Evolutionary conservation across 495 filamentous ascomycete species (phyloP).

Genomic region (Penicillium riverlandense): DNA sequence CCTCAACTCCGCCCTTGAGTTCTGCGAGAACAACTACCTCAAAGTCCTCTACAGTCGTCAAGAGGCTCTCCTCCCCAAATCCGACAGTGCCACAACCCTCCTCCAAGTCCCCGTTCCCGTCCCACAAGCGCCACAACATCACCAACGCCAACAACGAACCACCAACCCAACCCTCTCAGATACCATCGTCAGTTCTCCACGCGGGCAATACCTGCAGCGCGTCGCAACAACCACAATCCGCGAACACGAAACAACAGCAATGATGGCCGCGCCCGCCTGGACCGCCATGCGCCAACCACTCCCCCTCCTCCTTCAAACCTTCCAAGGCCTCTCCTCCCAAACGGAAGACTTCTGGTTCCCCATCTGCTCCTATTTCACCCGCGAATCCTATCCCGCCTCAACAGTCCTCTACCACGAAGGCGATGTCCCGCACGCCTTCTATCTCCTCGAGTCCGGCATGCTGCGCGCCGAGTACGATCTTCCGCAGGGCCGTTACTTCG

Average conservation of each 20-base stretch:
- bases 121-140: slow-evolving; percentile 7
- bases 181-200: slow-evolving; percentile 64
- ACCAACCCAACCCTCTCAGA: slow-evolving; percentile 21
- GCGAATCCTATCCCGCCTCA: slow-evolving; percentile 57
- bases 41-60: slow-evolving; percentile 67
- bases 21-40: slow-evolving; percentile 90
- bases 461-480: slow-evolving; percentile 82
- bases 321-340: slow-evolving; percentile 67
- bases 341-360: slow-evolving; percentile 95
- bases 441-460: slow-evolving; percentile 85
- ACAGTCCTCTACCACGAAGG: slow-evolving; percentile 70
- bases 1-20: slow-evolving; percentile 86
- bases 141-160: too few species aligned
- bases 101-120: slow-evolving; percentile 47
- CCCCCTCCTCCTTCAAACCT: slow-evolving; percentile 85
- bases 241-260: slow-evolving; percentile 49
- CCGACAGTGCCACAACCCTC: slow-evolving; percentile 3
- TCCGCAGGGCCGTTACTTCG: slow-evolving; percentile 80
- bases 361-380: slow-evolving; percentile 62
- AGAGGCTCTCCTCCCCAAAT: slow-evolving; percentile 22
- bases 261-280: slow-evolving; percentile 52
- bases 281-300: slow-evolving; percentile 80
- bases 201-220: slow-evolving; percentile 66
- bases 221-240: slow-evolving; percentile 67
- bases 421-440: slow-evolving; percentile 69